A percentile compares a stretch with the other conserved stretches of the same genome.
These are phyloP conservation scores for Fragaria vesca DNA, from an alignment of 306 rosid genomes.

Conservation along the genomic window DNA sequence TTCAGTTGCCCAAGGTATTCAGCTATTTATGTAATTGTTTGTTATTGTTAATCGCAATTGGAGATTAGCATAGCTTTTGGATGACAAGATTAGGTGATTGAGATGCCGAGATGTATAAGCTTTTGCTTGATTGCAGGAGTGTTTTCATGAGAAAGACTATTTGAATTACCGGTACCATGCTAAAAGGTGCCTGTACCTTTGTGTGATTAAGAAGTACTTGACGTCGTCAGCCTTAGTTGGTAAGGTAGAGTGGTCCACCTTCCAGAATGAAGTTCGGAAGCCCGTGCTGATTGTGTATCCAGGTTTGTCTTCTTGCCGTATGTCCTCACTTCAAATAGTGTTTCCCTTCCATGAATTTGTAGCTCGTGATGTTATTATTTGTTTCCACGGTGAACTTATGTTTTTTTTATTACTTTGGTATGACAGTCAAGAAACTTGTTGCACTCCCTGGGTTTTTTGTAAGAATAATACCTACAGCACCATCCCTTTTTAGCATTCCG, in stretches of 20 bases:
- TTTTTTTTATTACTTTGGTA: neutral
- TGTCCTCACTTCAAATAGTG: neutral
- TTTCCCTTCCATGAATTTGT: neutral
- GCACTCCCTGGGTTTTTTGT: conserved; percentile 51
- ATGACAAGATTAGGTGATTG: neutral
- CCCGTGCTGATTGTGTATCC: conserved; percentile 69
- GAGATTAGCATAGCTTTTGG: neutral
- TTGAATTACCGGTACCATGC: conserved; percentile 84
- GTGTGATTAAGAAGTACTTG: conserved; percentile 68
- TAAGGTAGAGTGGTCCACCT: conserved; percentile 80
- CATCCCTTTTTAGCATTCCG: conserved; percentile 47
- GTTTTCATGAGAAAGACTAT: conserved; percentile 92
- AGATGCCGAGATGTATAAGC: neutral
- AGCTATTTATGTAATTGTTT: neutral
- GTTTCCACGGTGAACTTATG: conserved; percentile 14
- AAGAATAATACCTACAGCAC: conserved; percentile 67
- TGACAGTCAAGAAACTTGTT: conserved; percentile 50
- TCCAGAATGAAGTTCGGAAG: conserved; percentile 83
- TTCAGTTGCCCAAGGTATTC: conserved; percentile 77
- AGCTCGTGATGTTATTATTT: neutral
- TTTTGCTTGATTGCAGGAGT: conserved; percentile 51
- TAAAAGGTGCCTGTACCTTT: conserved; percentile 81
- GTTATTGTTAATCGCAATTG: neutral
- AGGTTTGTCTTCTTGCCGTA: conserved; percentile 44
- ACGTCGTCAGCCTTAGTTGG: conserved; percentile 48